Percentiles rank a stretch among this genome's conserved stretches.
phyloP scores from a whole-genome alignment of 306 rosid genomes.

The Ammopiptanthus mongolicus region DNA sequence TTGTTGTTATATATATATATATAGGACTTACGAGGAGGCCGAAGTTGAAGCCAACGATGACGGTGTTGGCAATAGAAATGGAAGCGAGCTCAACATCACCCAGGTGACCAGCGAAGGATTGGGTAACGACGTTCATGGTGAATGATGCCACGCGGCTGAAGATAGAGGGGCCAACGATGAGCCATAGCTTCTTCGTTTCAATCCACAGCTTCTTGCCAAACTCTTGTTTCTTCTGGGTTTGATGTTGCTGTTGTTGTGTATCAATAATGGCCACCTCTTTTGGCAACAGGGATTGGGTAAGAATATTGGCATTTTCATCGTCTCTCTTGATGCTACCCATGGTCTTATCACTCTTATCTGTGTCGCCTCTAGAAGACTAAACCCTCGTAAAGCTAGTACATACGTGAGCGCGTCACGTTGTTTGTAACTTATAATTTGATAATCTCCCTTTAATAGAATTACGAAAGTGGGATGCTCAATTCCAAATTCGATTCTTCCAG shows the following conservation, averaged over 20 bases:
- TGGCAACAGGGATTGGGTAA: neutral
- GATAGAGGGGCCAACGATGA: conserved; percentile 68
- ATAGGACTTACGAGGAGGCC: conserved; percentile 76
- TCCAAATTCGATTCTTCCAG: neutral
- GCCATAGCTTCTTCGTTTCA: conserved; percentile 66
- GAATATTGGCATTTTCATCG: neutral
- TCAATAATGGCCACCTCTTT: neutral
- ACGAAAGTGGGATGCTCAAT: neutral
- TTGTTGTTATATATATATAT: no score
- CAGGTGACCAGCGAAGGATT: conserved; percentile 76
- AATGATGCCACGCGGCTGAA: conserved; percentile 54
- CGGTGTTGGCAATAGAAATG: conserved; percentile 63
- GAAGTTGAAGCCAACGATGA: conserved; percentile 67
- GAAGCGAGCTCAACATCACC: conserved; percentile 67
- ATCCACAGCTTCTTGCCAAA: conserved; percentile 31
- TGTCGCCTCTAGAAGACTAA: neutral
- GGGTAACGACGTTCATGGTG: conserved; percentile 73
- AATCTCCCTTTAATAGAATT: no score
- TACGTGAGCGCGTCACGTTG: neutral
- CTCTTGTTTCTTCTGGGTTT: neutral
- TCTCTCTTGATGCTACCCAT: neutral
- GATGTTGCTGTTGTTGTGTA: neutral
- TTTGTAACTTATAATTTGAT: no score
- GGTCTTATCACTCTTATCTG: neutral
- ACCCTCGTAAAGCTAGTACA: neutral